Percentiles rank a stretch among this genome's conserved stretches.
Conservation (phyloP, 192 early-diverging fungal genomes). For the Lunasporangiospora selenospora region DNA sequence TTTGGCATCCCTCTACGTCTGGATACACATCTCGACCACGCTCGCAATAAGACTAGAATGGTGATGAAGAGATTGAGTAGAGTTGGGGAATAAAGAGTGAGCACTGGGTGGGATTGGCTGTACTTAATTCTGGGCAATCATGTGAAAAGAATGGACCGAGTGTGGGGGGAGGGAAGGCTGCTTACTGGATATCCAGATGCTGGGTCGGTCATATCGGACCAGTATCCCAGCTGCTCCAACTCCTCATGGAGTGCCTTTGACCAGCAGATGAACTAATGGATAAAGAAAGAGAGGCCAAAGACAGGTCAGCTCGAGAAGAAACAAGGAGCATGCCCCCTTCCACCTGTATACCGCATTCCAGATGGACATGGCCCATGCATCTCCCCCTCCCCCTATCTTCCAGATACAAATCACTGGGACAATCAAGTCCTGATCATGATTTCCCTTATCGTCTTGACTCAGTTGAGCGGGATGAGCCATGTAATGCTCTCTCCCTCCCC, state of each 20-base stretch:
- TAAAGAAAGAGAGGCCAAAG: background rate
- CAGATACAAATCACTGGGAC: too few species aligned
- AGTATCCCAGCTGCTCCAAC: conserved; percentile 67
- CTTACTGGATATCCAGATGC: conserved; percentile 84
- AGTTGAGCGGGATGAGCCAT: too few species aligned
- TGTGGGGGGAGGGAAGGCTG: background rate
- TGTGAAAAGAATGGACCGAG: conserved; percentile 2
- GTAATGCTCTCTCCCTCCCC: too few species aligned
- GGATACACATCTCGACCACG: conserved; percentile 84
- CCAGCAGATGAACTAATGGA: conserved; percentile 76
- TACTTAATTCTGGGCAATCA: conserved; percentile 1
- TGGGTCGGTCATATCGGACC: conserved; percentile 94
- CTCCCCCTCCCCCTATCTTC: too few species aligned
- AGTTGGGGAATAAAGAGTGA: too few species aligned
- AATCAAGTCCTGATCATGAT: too few species aligned
- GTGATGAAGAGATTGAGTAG: background rate
- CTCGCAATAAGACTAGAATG: conserved; percentile 61
- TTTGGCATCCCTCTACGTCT: conserved; percentile 84
- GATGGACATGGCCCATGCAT: too few species aligned
- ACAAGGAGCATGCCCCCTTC: too few species aligned
- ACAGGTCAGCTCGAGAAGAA: background rate
- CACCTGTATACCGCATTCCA: too few species aligned
- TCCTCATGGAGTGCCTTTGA: conserved; percentile 62
- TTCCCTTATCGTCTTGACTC: too few species aligned
- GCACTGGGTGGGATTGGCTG: too few species aligned